Base-by-base conservation (phyloP, 202 grass and related monocot species). In the Sporobolus alterniflorus region DNA sequence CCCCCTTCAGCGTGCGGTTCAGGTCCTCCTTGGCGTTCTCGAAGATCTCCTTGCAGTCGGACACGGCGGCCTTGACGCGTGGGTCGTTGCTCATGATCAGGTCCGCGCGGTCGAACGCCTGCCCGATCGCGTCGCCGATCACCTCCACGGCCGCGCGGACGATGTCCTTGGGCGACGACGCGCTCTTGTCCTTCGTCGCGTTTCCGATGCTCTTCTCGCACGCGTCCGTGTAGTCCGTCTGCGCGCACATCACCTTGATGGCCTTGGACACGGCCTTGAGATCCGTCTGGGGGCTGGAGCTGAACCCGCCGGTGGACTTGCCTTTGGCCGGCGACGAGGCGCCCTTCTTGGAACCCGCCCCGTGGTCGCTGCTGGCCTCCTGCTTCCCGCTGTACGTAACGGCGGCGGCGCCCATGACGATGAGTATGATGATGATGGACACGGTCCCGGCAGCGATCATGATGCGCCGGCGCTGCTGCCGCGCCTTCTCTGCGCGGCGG, bases 21-120 rank as follows among this genome's bases (percentile, higher is more conserved):
- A 98, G 86, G 73, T 98, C 90, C 29, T 68, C 84, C 86, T 79
- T 86, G 73, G 88, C 79, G 78, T 81, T 59, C 3, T 32, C 42
- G 59, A 77, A 91, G 41, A 95, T 30, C 80, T 94, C 93, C 87
- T 84, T 85, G 83, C 96, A 98, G 76, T 94, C 89, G 11, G 82
- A 41, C 1, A 94, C 59, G 21, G 91, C 93, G 42, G 36, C 87
- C 85, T 92, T 90, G 49, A 94, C 83, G 21, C 39, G 71, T 13
- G 89, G 80, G 26, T 94, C 93, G 67, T 75, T 66, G 77, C 79
- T 86, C 73, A 87, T 56, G 76, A 98, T 86, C 34, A 83, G 77
- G 52, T 88, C 80, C 20, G 89, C 74, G 54, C 82, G 82, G 11
- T 70, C 83, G 82, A 92, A 98, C 52, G 91, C 93, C 75, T 89